Evolutionary conservation across 1,139 yeast species (phyloP).

Genomic region (Hansenula sp.): DNA sequence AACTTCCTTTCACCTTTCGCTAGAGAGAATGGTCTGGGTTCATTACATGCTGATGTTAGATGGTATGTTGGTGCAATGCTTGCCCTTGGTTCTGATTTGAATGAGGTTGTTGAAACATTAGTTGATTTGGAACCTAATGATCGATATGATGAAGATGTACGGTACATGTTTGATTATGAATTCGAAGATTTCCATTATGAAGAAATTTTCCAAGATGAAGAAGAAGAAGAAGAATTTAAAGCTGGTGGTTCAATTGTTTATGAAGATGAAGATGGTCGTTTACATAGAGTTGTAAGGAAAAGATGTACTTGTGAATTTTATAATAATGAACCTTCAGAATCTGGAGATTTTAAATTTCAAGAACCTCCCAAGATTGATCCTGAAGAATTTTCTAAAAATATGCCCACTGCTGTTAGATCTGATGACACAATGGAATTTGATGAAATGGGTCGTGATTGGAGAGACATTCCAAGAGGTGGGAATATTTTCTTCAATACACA

Average conservation of each 20-base stretch:
- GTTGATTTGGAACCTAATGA: conserved; percentile 62
- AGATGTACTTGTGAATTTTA: conserved; percentile 37
- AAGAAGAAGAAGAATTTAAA: conserved; percentile 30
- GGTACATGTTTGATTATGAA: conserved; percentile 67
- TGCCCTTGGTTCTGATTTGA: conserved; percentile 38
- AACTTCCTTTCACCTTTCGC: conserved; percentile 62
- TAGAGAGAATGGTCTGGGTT: conserved; percentile 52
- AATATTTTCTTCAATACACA: conserved; percentile 34
- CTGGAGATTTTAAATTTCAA: conserved; percentile 1
- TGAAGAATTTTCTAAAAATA: conserved; percentile 12
- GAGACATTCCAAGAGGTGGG: conserved; percentile 60
- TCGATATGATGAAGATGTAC: conserved; percentile 67
- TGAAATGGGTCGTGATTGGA: conserved; percentile 62
- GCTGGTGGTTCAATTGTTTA: conserved; percentile 21
- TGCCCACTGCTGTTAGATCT: conserved; percentile 35
- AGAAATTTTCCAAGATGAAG: conserved; percentile 18
- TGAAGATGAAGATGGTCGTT: conserved; percentile 27
- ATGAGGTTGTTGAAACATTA: conserved; percentile 50
- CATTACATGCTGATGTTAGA: conserved; percentile 53
- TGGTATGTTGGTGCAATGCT: conserved; percentile 41
- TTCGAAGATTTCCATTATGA: conserved; percentile 27
- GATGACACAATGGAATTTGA: conserved; percentile 43
- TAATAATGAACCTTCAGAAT: conserved; percentile 25
- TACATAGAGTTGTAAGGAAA: conserved; percentile 23
- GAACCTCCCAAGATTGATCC: conserved; percentile 22